A percentile compares a stretch with the other conserved stretches of the same genome.
These are phyloP conservation scores for Teratosphaeria epicoccoides DNA, from an alignment of 2,329 filamentous ascomycete genomes.

Conservation along the genomic window DNA sequence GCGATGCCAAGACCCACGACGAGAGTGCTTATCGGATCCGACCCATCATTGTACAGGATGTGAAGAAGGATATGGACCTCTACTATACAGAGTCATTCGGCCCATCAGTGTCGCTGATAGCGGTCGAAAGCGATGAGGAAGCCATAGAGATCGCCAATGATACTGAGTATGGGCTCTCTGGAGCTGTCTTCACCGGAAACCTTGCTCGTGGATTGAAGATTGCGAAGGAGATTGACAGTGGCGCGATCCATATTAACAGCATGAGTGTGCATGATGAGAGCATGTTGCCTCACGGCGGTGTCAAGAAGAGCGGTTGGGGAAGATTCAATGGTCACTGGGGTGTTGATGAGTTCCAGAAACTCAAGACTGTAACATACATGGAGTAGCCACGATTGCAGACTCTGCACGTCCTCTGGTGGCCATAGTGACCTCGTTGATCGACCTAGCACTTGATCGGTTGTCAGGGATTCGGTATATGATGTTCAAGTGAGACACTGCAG, in stretches of 20 bases:
- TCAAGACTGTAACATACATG: conserved; percentile 25
- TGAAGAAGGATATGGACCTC: conserved; percentile 62
- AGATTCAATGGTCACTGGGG: conserved; percentile 37
- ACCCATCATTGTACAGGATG: conserved; percentile 56
- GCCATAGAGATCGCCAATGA: conserved; percentile 68
- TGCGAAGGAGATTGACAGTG: conserved; percentile 45
- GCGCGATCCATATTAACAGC: conserved; percentile 44
- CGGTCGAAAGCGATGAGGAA: conserved; percentile 58
- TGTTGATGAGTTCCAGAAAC: conserved; percentile 37
- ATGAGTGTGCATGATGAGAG: conserved; percentile 43
- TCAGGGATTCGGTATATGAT: no score
- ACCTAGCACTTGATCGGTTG: no score
- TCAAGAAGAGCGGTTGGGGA: conserved; percentile 40
- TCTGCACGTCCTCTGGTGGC: no score
- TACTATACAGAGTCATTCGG: conserved; percentile 70
- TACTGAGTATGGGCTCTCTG: conserved; percentile 64
- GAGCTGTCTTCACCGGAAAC: conserved; percentile 63
- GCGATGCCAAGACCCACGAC: conserved; percentile 28
- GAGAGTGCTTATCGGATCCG: conserved; percentile 36
- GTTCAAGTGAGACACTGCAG: no score
- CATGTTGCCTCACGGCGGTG: conserved; percentile 39
- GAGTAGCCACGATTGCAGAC: conserved; percentile 8
- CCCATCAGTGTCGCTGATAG: conserved; percentile 58
- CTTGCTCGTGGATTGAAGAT: conserved; percentile 38
- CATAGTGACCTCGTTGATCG: no score